These are phyloP conservation scores for Lagenaria siceraria DNA, from an alignment of 306 rosid genomes.

Conservation along the genomic window DNA sequence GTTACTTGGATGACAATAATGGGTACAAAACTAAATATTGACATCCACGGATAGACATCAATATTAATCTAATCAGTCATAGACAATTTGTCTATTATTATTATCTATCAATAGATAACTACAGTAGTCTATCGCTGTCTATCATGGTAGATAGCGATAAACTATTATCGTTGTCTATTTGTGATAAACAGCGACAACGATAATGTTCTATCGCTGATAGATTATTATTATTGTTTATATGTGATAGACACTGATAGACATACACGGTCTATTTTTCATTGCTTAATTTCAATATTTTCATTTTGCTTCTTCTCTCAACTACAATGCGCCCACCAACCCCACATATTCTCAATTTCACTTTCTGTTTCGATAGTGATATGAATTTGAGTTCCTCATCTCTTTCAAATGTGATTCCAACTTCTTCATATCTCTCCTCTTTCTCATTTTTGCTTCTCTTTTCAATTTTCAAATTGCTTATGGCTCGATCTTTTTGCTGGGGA, in stretches of 20 bases:
- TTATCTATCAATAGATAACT: too few species aligned
- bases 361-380: not conserved
- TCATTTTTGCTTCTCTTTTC: not conserved
- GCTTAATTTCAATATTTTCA: not conserved
- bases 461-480: not conserved
- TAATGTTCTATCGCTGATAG: too few species aligned
- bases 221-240: too few species aligned
- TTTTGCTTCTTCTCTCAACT: not conserved
- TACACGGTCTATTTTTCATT: not conserved
- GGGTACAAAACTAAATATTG: too few species aligned
- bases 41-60: too few species aligned
- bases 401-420: not conserved
- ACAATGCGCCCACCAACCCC: not conserved
- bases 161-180: too few species aligned
- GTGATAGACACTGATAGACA: too few species aligned
- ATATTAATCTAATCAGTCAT: too few species aligned
- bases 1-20: slow-evolving; percentile 79
- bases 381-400: not conserved
- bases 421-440: not conserved
- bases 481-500: not conserved
- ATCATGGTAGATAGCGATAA: too few species aligned
- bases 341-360: not conserved
- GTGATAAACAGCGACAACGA: too few species aligned
- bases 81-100: too few species aligned
- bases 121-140: too few species aligned